Evolutionary conservation across 345 rosid species (phyloP).

Genomic region (Lepidium africanum): DNA sequence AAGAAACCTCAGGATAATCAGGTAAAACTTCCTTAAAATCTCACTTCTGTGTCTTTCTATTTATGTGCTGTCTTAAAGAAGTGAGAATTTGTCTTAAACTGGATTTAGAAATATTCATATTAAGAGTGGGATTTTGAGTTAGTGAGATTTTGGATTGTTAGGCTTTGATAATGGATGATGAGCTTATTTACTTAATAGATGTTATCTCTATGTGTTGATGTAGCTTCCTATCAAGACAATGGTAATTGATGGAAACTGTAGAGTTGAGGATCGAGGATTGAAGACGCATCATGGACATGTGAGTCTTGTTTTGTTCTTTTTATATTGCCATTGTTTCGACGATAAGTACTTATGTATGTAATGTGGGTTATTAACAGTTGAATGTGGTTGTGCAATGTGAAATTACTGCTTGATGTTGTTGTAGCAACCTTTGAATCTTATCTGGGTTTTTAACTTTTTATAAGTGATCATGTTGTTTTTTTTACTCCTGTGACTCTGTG

Average conservation of each 20-base stretch:
- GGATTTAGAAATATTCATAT: background rate
- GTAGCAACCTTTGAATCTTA: background rate
- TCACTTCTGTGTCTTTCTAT: background rate
- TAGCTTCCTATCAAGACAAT: slow-evolving; percentile 97
- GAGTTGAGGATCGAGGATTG: slow-evolving; percentile 99
- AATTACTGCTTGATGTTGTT: background rate
- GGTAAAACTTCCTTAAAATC: slow-evolving; percentile 30
- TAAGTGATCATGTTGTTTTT: background rate
- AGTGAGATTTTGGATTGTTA: background rate
- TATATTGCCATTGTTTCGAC: background rate
- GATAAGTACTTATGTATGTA: background rate
- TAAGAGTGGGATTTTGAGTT: background rate
- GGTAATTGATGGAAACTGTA: slow-evolving; percentile 90
- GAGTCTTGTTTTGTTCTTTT: slow-evolving; percentile 28
- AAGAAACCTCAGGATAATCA: slow-evolving; percentile 88
- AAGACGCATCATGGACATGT: slow-evolving; percentile 97
- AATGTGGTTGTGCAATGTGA: background rate
- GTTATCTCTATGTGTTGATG: slow-evolving; percentile 4
- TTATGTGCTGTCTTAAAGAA: background rate
- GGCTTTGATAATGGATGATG: background rate
- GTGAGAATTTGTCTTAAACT: background rate
- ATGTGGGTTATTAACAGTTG: background rate
- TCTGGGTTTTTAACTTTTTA: background rate
- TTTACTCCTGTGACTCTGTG: background rate
- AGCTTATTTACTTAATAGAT: background rate